Evolutionary conservation across 1,284 basidiomycete species (phyloP).

Genomic region (Pseudozyma hubeiensis): DNA sequence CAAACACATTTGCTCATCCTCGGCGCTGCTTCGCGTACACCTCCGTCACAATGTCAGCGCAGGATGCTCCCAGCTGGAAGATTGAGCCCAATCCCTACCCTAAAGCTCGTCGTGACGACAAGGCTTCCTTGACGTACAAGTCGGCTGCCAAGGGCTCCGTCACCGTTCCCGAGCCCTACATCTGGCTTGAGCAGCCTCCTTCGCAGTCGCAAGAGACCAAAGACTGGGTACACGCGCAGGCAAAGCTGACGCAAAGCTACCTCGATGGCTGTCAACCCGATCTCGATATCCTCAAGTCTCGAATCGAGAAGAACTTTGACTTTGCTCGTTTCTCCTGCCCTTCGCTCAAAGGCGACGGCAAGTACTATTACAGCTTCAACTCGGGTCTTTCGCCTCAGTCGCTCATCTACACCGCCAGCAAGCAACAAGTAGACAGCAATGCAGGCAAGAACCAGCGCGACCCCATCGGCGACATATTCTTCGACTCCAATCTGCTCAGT

Average conservation of each 20-base stretch:
- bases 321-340: slow-evolving; percentile 65
- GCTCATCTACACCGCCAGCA: slow-evolving; percentile 57
- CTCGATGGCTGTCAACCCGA: slow-evolving; percentile 55
- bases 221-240: slow-evolving; percentile 61
- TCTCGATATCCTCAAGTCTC: slow-evolving; percentile 56
- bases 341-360: slow-evolving; percentile 59
- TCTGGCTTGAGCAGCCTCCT: slow-evolving; percentile 66
- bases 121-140: slow-evolving; percentile 55
- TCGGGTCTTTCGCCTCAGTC: slow-evolving; percentile 64
- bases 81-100: slow-evolving; percentile 59
- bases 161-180: slow-evolving; percentile 64
- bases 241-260: slow-evolving; percentile 57
- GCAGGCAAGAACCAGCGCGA: slow-evolving; percentile 41
- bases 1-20: neutral
- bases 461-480: slow-evolving; percentile 62
- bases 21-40: slow-evolving; percentile 7
- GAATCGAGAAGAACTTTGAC: slow-evolving; percentile 60
- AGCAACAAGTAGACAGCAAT: slow-evolving; percentile 45
- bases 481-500: slow-evolving; percentile 64
- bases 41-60: slow-evolving; percentile 15
- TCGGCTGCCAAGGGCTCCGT: slow-evolving; percentile 58
- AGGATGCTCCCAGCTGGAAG: slow-evolving; percentile 57
- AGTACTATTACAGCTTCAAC: slow-evolving; percentile 67
- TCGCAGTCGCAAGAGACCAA: slow-evolving; percentile 63
- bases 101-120: slow-evolving; percentile 59